Base-by-base conservation (phyloP, 176 grass and related monocot species). In the Pontederia paniculata region DNA sequence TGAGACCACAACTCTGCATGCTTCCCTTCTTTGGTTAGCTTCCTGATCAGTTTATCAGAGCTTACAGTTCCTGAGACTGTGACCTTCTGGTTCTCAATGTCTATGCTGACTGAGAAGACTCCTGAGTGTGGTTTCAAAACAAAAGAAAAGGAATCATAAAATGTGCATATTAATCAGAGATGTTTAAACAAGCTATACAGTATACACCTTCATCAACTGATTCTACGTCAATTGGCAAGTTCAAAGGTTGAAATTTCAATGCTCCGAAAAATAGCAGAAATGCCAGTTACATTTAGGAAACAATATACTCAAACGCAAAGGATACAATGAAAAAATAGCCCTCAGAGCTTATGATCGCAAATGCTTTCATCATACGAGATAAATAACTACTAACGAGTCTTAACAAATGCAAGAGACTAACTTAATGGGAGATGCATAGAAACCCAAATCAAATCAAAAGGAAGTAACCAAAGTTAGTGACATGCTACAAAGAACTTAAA, bases 71-170 rank as follows among this genome's bases (percentile, higher is more conserved):
- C 87, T 31, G 82, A 81, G 48, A 93, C 94, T 12, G 87, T 77
- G 23, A 99, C 94, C 80, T 82, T 93, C 51, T 99, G 80, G 57
- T 84, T 75, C 72, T 99, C 94, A 9, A 76, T 77, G 85, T 99
- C 94, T 46, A 99, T 80, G 57, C 44, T 66, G 42, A 99, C 87
- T 16, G 73, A 82, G 70, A 84, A 99, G 19, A 99, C 94, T 14
- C 94, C 94, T 99, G 73, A 47, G 44, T 31, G n/a, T 46, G 72
- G 56, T 72, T 45, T 31, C 63, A 81, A 42, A 46, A 37, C 2
- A 56, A 48, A 56, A 1, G 11, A 20, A 47, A 2, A 58, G 19
- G n/a, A 46, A 21, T 12, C 12, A 4, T n/a, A 12, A 17, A 20
- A 62, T 44, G 17, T 19, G 45, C 12, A 4, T 18, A 5, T 45